Conservation (phyloP, 495 filamentous ascomycete species). For the Penicillium paradoxum region DNA sequence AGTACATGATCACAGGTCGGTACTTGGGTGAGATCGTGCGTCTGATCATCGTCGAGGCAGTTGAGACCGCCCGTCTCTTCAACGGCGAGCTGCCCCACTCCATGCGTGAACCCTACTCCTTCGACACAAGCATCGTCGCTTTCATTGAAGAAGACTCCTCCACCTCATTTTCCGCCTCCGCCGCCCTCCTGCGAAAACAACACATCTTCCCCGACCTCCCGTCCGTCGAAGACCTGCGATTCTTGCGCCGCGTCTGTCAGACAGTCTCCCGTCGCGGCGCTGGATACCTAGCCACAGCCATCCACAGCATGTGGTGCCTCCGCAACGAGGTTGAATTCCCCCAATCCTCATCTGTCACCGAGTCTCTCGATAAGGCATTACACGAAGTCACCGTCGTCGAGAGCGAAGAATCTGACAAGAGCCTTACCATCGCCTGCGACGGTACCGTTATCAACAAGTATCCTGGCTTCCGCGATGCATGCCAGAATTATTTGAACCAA, state of each 20-base stretch:
- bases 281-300: conserved; percentile 58
- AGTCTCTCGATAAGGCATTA: conserved; percentile 27
- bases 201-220: conserved; percentile 45
- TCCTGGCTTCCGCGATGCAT: conserved; percentile 48
- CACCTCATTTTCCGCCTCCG: conserved; percentile 39
- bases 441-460: conserved; percentile 60
- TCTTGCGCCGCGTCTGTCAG: conserved; percentile 48
- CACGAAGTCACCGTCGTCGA: conserved; percentile 43
- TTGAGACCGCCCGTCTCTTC: conserved; percentile 45
- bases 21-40: conserved; percentile 83
- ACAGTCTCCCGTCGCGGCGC: conserved; percentile 58
- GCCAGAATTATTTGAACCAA: conserved; percentile 47
- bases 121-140: conserved; percentile 68
- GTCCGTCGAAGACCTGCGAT: conserved; percentile 48
- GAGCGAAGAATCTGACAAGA: conserved; percentile 27
- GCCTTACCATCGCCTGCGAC: conserved; percentile 49
- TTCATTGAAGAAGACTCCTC: conserved; percentile 47
- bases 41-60: conserved; percentile 68
- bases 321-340: conserved; percentile 46
- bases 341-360: conserved; percentile 12
- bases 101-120: conserved; percentile 57
- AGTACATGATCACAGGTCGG: conserved; percentile 83
- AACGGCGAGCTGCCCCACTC: conserved; percentile 52
- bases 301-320: conserved; percentile 60
- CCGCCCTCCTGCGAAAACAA: conserved; percentile 45